A percentile compares a stretch with the other conserved stretches of the same genome.
These are phyloP conservation scores for Dactylellina drechsleri DNA, from an alignment of 2,329 filamentous ascomycete species.

Conservation along the genomic window DNA sequence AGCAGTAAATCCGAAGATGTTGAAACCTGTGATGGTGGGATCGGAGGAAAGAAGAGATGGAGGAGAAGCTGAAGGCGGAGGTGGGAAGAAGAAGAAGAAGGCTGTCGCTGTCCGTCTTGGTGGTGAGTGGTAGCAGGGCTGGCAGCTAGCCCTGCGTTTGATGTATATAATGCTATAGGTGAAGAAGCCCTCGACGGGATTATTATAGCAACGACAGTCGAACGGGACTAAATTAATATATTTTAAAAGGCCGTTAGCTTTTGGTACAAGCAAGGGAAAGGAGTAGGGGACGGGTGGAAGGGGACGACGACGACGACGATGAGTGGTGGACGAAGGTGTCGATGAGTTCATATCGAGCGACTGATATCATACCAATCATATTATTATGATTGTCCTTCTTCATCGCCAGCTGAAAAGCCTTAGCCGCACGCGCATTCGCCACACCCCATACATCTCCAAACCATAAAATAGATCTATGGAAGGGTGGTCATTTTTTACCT, in stretches of 20 bases:
- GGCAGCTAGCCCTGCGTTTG: neutral
- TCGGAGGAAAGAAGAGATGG: no score
- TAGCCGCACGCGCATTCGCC: no score
- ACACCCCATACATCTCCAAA: neutral
- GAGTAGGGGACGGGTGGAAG: neutral
- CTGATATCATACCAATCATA: neutral
- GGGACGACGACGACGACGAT: neutral
- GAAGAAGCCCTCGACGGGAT: no score
- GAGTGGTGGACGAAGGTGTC: no score
- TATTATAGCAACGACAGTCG: neutral
- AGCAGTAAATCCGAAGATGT: neutral
- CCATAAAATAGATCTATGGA: neutral
- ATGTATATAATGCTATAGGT: no score
- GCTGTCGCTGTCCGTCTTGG: constrained; percentile 5
- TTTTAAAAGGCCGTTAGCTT: no score
- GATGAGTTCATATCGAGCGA: neutral
- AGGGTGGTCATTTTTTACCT: neutral
- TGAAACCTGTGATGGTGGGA: neutral
- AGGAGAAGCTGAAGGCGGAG: neutral
- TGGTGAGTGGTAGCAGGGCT: neutral
- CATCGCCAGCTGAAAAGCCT: no score
- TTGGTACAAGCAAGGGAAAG: neutral
- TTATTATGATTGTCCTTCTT: no score
- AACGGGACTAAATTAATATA: neutral
- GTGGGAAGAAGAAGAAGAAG: constrained; percentile 12